Base-by-base conservation (phyloP, 208 protist species). In the Porcisia hertigi region DNA sequence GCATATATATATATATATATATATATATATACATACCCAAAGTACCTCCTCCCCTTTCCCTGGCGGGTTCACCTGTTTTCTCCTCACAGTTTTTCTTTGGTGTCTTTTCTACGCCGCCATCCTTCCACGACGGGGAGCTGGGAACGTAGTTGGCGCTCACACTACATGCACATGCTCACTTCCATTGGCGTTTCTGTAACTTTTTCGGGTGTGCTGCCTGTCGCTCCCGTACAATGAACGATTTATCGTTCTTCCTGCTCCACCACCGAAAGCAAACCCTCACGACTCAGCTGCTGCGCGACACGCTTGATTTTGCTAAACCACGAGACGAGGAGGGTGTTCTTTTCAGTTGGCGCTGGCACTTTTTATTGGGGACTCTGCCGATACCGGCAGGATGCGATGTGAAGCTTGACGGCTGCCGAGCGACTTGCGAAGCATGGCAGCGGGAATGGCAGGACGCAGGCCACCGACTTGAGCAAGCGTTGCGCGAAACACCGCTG, bases 271-370 rank as follows among this genome's bases (percentile, higher is more conserved):
- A 73, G 23, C 53, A 41, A 7, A 73, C 69, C 0, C 54, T 83
- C 20, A 64, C 62, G 52, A 62, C 84, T 6, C 45, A 72, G 23
- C 67, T 90, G 62, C 54, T 87, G n/a, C 79, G 86, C 6, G 79
- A 86, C 59, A 77, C 76, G n/a, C 66, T 86, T 1, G 71, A 84
- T 71, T 77, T 85, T 66, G 57, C 75, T 1, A 73, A 69, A 34
- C 30, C 63, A 5, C 69, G 49, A 39, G 20, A 16, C 6, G 39
- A 54, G n/a, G 64, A 75, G 1, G 60, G 77, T 1, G 75, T 59
- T 18, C 77, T 90, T 45, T 79, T 78, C 49, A 83, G 80, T 63
- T 77, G 85, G 60, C 86, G 86, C 11, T 90, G 86, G 86, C 83
- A 85, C 41, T 84, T 90, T 49, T 70, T 90, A 1, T 80, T 90